Conservation (phyloP, 1,284 basidiomycete genomes). For the Tremellales sp. region DNA sequence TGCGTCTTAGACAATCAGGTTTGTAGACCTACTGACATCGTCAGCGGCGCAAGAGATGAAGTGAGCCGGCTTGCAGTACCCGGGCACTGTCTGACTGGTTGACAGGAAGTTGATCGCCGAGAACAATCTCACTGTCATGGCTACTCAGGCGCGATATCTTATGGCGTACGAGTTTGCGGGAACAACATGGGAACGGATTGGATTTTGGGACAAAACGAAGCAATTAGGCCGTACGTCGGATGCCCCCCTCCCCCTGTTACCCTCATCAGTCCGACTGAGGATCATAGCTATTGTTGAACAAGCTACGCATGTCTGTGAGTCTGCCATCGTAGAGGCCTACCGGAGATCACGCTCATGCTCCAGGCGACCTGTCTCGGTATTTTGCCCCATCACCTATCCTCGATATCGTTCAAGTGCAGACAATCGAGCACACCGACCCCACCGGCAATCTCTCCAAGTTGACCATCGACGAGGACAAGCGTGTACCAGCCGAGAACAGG, state of each 20-base stretch:
- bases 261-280: background rate
- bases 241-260: background rate
- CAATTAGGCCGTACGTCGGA: constrained; percentile 21
- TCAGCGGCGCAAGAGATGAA: constrained; percentile 54
- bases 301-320: constrained; percentile 51
- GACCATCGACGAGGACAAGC: constrained; percentile 11
- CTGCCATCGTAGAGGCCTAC: background rate
- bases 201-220: constrained; percentile 17
- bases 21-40: constrained; percentile 40
- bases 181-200: constrained; percentile 2
- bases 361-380: constrained; percentile 18
- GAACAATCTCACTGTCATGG: constrained; percentile 53
- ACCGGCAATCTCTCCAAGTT: constrained; percentile 15
- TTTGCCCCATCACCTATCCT: constrained; percentile 6
- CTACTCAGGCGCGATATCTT: constrained; percentile 51
- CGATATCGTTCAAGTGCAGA: constrained; percentile 16
- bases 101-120: constrained; percentile 47
- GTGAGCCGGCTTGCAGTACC: constrained; percentile 2
- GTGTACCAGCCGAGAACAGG: constrained; percentile 11
- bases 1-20: too few relatives aligned
- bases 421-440: constrained; percentile 18
- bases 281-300: constrained; percentile 51
- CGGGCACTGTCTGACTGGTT: background rate
- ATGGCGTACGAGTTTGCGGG: constrained; percentile 45
- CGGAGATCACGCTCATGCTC: background rate